Conservation (phyloP, 2,329 filamentous ascomycete species). For the Fusarium succisae region DNA sequence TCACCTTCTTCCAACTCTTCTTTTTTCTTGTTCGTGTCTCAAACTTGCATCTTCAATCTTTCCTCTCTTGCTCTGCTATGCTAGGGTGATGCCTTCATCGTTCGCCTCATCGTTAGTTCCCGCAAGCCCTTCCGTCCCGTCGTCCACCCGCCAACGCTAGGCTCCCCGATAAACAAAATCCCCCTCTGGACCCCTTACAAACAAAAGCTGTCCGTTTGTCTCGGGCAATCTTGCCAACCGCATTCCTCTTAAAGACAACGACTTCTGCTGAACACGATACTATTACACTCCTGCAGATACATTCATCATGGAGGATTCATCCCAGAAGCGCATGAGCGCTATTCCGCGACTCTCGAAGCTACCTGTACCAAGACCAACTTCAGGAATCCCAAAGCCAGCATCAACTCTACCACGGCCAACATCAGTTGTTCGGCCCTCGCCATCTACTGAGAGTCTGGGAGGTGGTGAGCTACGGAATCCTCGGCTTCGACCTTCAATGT, state of each 20-base stretch:
- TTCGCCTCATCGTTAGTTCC: conserved; percentile 29
- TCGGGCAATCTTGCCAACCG: not conserved
- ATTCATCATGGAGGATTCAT: conserved; percentile 45
- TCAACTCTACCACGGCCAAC: conserved; percentile 39
- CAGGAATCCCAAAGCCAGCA: conserved; percentile 46
- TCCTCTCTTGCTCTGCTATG: not conserved
- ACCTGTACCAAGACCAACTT: conserved; percentile 47
- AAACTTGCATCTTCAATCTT: not conserved
- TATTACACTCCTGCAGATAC: not conserved
- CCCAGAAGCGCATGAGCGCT: conserved; percentile 50
- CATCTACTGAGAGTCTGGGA: conserved; percentile 43
- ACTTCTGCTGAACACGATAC: not conserved
- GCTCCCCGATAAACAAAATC: conserved; percentile 12
- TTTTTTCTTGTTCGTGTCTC: not conserved
- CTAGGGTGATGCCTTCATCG: not conserved
- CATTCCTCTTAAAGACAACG: conserved; percentile 24
- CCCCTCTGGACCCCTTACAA: conserved; percentile 21
- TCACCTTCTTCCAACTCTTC: not conserved
- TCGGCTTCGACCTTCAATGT: conserved; percentile 53
- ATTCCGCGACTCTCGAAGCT: conserved; percentile 53
- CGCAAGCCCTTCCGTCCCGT: conserved; percentile 33
- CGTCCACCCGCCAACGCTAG: conserved; percentile 44
- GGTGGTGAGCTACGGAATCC: conserved; percentile 51
- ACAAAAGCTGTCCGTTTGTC: conserved; percentile 4
- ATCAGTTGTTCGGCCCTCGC: conserved; percentile 42